These are phyloP conservation scores for Epichloe amarillans DNA, from an alignment of 2,329 filamentous ascomycete genomes.

Conservation along the genomic window DNA sequence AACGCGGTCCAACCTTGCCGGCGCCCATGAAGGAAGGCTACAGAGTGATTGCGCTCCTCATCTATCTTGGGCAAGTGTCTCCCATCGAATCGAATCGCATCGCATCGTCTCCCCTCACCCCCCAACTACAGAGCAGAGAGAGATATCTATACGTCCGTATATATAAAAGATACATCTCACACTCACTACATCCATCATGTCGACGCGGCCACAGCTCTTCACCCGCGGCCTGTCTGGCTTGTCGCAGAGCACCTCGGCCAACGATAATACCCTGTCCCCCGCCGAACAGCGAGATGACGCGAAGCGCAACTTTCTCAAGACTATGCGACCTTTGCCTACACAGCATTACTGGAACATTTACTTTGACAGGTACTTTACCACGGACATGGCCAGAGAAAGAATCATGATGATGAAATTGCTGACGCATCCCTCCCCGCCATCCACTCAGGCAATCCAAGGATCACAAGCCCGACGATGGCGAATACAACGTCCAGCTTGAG, in stretches of 20 bases:
- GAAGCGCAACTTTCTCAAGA: slow-evolving; percentile 71
- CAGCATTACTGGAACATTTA: slow-evolving; percentile 71
- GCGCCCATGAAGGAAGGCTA: too few species aligned
- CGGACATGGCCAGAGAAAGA: too few species aligned
- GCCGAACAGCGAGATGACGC: slow-evolving; percentile 63
- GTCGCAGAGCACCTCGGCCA: slow-evolving; percentile 44
- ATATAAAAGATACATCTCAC: not conserved
- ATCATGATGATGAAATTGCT: not conserved
- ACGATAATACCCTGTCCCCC: slow-evolving; percentile 50
- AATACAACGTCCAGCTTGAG: slow-evolving; percentile 44
- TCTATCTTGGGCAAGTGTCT: too few species aligned
- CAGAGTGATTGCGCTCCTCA: too few species aligned
- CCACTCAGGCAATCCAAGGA: slow-evolving; percentile 26
- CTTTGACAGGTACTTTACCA: slow-evolving; percentile 38
- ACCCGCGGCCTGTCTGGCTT: slow-evolving; percentile 50
- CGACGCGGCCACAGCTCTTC: slow-evolving; percentile 43
- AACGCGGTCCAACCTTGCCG: too few species aligned
- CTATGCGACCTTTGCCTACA: slow-evolving; percentile 57
- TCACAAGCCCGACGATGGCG: slow-evolving; percentile 27
- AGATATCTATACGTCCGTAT: too few species aligned
- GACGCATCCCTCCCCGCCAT: not conserved
- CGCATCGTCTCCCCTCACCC: not conserved
- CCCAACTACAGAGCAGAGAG: not conserved
- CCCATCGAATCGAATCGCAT: not conserved
- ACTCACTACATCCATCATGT: slow-evolving; percentile 29